Evolutionary conservation across 192 early-diverging fungal genomes (phyloP), one percentile per base, ranked within the genome.

Genomic region (Rhizophagus sp.): DNA sequence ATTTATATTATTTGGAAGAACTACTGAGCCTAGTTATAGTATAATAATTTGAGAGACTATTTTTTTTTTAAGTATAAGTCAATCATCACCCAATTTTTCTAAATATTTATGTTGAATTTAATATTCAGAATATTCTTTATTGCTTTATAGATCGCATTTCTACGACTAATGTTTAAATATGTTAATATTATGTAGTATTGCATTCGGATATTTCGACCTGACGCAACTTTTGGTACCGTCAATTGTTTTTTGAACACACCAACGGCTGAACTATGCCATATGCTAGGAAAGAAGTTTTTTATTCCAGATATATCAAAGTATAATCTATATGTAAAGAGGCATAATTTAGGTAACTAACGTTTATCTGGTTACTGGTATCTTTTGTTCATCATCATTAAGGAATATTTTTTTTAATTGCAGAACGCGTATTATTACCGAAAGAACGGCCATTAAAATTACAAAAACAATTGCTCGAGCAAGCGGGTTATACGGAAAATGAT

Each of bases 261-360:
- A 0, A 91, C 94, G 3, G 87, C 87, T n/a, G 94, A 96, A 62
- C 82, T 97, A 47, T 88, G 93, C 77, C 85, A 89, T 34, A 91
- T 90, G 74, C 85, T 95, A 9, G 88, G 92, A 19, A 93, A 91
- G 82, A 97, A 97, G 81, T 95, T 94, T 77, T 93, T 95, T 76
- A 90, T 96, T 50, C 84, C 86, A 13, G 95, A 97, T 78, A 88
- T 89, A 36, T 90, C 84, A 30, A 85, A 85, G 30, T 87, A 84
- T 69, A 85, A 84, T 71, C 44, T 87, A 63, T 85, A 85, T 71
- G 68, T 87, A 7, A 81, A 81, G 22, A 79, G 84, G 22, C 81
- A 87, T 65, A 82, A 83, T 30, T 81, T 87, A 39, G 73, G 86
- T 87, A 82, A 82, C 67, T 78, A 76, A 49, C 2, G n/a, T 79